Evolutionary conservation across 225 moss, liverwort and hornwort genomes (phyloP), one percentile per base, ranked within the genome.

Genomic region (Bryoerythrophyllum caledonicum): DNA sequence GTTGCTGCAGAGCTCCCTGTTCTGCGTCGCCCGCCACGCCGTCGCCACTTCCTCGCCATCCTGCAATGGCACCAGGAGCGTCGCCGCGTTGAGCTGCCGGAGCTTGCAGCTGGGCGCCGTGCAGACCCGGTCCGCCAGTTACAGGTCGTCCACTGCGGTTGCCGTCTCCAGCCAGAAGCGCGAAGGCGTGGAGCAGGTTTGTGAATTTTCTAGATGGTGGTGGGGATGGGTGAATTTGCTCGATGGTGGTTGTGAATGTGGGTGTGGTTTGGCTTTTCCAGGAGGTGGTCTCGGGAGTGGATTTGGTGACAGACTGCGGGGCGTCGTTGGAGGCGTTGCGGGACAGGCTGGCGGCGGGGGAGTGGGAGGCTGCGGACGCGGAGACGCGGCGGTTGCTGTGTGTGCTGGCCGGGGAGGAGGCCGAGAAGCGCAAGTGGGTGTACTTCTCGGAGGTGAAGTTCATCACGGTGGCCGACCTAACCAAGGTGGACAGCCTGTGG

Each of bases 391-490:
- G 91, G 4, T 67, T 99, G 75, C 35, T 99, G 63, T 93, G 94
- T 24, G 90, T 86, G 0, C 52, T 99, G 28, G 84, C 97, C 0
- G 97, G 97, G 0, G 95, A 95, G 51, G 86, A 85, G 30, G 97
- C 97, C 0, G 91, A 80, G 58, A 93, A 93, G 70, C 86, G 97
- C 16, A 93, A 93, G 48, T 99, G 97, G 97, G 95, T 99, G 1
- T 99, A 90, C 16, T 99, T 90, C 74, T 93, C 97, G 1, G 97
- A 99, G 76, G 95, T 99, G 6, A 93, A 92, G 74, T 95, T 95
- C 67, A 90, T 99, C n/a, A 67, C 90, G 14, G 77, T 53, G 23
- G 58, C 85, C 59, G 95, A 95, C 80, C 81, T 99, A 72, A 86
- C 74, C 25, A 89, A 90, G 7, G 82, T 99, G 3, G 97, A 99